These are phyloP conservation scores for Whalleya microplaca DNA, from an alignment of 2,329 filamentous ascomycete species.

Conservation along the genomic window DNA sequence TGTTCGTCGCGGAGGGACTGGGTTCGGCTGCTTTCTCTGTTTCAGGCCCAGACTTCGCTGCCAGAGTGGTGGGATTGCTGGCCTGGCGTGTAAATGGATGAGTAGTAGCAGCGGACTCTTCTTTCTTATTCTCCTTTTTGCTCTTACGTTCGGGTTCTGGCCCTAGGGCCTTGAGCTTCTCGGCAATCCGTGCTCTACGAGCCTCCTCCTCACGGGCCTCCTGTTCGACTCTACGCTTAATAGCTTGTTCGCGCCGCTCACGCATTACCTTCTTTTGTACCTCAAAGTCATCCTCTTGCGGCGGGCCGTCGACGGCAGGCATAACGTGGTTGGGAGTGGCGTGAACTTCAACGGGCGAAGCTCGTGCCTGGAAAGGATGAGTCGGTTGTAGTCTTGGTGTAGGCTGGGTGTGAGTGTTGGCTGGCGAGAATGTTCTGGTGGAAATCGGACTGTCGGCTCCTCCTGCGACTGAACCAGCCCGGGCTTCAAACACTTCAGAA, in stretches of 20 bases:
- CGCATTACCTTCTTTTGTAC: constrained; percentile 74
- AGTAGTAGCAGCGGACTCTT: constrained; percentile 20
- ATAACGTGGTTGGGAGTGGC: constrained; percentile 45
- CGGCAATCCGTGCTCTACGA: constrained; percentile 69
- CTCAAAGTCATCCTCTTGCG: constrained; percentile 59
- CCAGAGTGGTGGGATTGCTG: constrained; percentile 28
- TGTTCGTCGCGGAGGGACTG: constrained; percentile 25
- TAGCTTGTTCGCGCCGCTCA: constrained; percentile 69
- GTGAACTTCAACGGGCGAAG: constrained; percentile 49
- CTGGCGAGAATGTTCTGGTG: constrained; percentile 47
- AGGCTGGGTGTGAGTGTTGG: constrained; percentile 28
- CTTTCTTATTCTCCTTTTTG: constrained; percentile 56
- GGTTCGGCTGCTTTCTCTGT: constrained; percentile 37
- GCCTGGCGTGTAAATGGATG: constrained; percentile 21
- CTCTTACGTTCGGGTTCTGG: constrained; percentile 65
- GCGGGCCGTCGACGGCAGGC: constrained; percentile 34
- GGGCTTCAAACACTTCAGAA: constrained; percentile 47
- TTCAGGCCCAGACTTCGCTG: constrained; percentile 19
- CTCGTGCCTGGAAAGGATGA: constrained; percentile 45
- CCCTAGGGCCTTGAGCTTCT: constrained; percentile 73
- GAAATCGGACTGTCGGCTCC: constrained; percentile 56
- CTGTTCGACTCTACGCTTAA: constrained; percentile 69
- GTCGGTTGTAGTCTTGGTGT: constrained; percentile 36
- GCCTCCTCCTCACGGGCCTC: constrained; percentile 75
- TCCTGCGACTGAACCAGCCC: constrained; percentile 54